phyloP scores from a whole-genome alignment of 2,329 filamentous ascomycete genomes.

The Penicillium sp. region DNA sequence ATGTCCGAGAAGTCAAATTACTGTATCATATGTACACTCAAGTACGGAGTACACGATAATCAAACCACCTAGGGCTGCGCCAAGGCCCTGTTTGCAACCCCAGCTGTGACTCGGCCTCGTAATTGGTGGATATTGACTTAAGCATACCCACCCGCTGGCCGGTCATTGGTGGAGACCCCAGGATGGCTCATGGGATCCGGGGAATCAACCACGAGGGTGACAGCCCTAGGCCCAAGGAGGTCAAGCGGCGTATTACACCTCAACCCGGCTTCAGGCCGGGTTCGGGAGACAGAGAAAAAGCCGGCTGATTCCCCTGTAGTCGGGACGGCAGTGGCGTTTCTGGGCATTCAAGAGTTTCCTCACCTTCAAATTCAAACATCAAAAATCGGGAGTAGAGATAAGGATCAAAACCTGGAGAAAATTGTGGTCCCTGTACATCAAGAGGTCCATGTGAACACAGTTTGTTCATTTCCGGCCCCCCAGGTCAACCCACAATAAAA shows the following conservation, averaged over 20 bases:
- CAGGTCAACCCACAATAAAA: conserved; percentile 8
- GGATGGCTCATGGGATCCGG: conserved; percentile 18
- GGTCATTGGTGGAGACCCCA: conserved; percentile 11
- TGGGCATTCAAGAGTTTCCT: background rate
- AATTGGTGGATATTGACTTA: conserved; percentile 9
- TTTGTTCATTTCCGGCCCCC: background rate
- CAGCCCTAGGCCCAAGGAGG: conserved; percentile 6
- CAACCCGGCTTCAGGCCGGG: conserved; percentile 8
- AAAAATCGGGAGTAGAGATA: background rate
- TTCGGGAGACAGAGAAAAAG: conserved; percentile 9
- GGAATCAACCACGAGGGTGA: conserved; percentile 17
- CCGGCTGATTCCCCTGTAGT: conserved; percentile 5
- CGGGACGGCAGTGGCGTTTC: conserved; percentile 5
- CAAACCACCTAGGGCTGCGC: conserved; percentile 4
- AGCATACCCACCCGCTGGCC: background rate
- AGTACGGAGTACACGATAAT: conserved; percentile 10
- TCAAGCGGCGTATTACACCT: conserved; percentile 4
- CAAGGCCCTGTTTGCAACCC: conserved; percentile 21
- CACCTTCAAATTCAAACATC: background rate
- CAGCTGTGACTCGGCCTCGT: background rate
- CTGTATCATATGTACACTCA: conserved; percentile 5
- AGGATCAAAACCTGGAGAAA: background rate
- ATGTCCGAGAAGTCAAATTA: conserved; percentile 5
- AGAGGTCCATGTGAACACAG: background rate
- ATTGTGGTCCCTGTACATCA: background rate